Percentiles rank a stretch among this genome's conserved stretches.
Conservation (phyloP, 2,329 filamentous ascomycete genomes). For the Cercospora sp. region DNA sequence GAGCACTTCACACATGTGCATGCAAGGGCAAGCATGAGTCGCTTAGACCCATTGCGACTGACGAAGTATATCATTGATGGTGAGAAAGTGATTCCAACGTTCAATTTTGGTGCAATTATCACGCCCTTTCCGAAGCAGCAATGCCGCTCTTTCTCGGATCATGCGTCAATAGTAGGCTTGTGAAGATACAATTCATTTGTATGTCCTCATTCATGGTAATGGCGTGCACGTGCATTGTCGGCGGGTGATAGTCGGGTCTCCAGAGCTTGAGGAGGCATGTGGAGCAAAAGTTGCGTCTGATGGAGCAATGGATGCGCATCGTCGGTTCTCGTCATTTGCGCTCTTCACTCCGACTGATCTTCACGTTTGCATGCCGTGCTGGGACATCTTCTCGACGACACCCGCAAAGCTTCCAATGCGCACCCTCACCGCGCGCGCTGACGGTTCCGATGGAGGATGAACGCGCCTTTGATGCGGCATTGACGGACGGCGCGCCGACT, state of each 20-base stretch:
- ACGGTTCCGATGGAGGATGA: not conserved
- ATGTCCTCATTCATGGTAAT: not conserved
- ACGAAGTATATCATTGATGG: not conserved
- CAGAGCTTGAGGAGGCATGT: not conserved
- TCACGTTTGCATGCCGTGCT: not conserved
- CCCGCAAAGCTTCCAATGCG: not conserved
- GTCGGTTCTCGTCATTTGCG: not conserved
- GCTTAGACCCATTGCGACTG: not conserved
- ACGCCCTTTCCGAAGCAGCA: not conserved
- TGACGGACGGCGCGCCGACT: not conserved
- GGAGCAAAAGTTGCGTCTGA: conserved; percentile 1
- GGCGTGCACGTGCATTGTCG: not conserved
- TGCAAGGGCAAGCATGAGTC: not conserved
- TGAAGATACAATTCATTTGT: not conserved
- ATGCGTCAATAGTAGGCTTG: not conserved
- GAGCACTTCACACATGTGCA: not conserved
- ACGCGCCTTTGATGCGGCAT: not conserved
- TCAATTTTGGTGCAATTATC: not conserved
- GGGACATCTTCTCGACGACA: not conserved
- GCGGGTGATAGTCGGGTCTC: not conserved
- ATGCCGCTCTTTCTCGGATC: not conserved
- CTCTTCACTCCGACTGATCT: not conserved
- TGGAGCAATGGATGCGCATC: not conserved
- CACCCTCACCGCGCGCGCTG: not conserved
- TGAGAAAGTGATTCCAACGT: not conserved